These are phyloP conservation scores for Claviceps capensis DNA, from an alignment of 2,329 filamentous ascomycete species.

Conservation along the genomic window DNA sequence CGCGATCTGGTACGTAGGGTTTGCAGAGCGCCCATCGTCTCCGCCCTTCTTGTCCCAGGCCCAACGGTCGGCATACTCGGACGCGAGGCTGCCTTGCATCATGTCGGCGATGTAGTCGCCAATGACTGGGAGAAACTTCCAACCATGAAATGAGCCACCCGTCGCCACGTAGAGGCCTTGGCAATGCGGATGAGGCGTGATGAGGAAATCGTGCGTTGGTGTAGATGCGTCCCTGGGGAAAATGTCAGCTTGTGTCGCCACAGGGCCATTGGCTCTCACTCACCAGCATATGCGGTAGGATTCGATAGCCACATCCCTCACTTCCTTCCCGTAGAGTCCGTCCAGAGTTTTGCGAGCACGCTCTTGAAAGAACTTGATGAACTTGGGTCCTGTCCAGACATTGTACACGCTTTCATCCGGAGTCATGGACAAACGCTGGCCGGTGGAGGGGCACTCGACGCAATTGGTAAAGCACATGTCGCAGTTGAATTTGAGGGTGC, in stretches of 20 bases:
- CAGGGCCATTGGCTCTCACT: slow-evolving; percentile 7
- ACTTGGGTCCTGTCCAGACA: slow-evolving; percentile 24
- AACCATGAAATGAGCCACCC: slow-evolving; percentile 50
- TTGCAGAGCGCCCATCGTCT: slow-evolving; percentile 24
- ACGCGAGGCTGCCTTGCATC: slow-evolving; percentile 27
- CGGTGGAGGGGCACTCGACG: slow-evolving; percentile 28
- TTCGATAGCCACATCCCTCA: slow-evolving; percentile 25
- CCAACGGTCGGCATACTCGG: slow-evolving; percentile 26
- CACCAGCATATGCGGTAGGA: slow-evolving; percentile 34
- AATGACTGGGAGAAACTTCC: slow-evolving; percentile 51
- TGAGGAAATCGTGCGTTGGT: slow-evolving; percentile 48
- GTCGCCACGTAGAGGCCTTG: slow-evolving; percentile 44
- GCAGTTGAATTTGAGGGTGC: slow-evolving; percentile 48
- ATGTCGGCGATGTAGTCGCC: slow-evolving; percentile 44
- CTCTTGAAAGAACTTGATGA: slow-evolving; percentile 30
- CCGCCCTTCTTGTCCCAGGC: slow-evolving; percentile 31
- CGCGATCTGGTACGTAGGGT: slow-evolving; percentile 27
- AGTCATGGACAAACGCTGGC: slow-evolving; percentile 38
- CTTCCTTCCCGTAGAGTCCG: slow-evolving; percentile 28
- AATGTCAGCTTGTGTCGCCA: neutral
- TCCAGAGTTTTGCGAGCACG: slow-evolving; percentile 24
- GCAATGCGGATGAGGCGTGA: slow-evolving; percentile 36
- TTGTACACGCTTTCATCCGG: slow-evolving; percentile 29
- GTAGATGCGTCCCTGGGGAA: slow-evolving; percentile 46
- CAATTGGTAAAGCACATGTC: slow-evolving; percentile 45